Evolutionary conservation across 2,329 filamentous ascomycete genomes (phyloP).

Genomic region (Aureobasidium sp.): DNA sequence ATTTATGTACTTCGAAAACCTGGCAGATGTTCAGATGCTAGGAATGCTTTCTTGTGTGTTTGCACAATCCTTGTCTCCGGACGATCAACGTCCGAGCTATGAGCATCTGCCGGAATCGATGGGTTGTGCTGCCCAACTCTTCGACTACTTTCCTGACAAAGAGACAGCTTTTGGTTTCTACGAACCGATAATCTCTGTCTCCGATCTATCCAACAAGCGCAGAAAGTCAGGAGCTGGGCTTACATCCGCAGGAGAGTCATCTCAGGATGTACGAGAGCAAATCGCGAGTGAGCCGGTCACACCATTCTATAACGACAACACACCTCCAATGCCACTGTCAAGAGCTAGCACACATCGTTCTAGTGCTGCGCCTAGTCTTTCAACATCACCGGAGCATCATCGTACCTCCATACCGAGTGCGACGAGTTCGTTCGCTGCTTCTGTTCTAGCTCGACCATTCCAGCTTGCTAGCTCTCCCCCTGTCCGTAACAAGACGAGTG

Average conservation of each 20-base stretch:
- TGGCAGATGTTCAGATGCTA: constrained; percentile 56
- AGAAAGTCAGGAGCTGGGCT: constrained; percentile 34
- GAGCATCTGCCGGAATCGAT: constrained; percentile 6
- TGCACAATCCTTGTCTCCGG: constrained; percentile 19
- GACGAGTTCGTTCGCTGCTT: constrained; percentile 32
- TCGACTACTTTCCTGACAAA: constrained; percentile 1
- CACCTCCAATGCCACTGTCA: constrained; percentile 38
- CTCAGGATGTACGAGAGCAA: constrained; percentile 41
- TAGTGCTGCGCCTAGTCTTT: constrained; percentile 32
- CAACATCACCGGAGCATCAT: constrained; percentile 34
- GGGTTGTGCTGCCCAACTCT: constrained; percentile 1
- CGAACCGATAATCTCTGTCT: constrained; percentile 28
- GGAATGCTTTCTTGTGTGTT: constrained; percentile 57
- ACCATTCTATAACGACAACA: constrained; percentile 44
- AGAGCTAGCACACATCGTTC: constrained; percentile 32
- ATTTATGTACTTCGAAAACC: constrained; percentile 48
- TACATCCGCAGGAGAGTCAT: constrained; percentile 32
- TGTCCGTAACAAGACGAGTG: constrained; percentile 24
- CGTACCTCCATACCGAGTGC: constrained; percentile 27
- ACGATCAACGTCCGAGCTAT: background rate
- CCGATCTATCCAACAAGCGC: background rate
- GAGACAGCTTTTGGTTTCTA: constrained; percentile 34
- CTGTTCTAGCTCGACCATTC: constrained; percentile 33
- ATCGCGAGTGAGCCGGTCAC: constrained; percentile 38
- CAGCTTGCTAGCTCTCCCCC: constrained; percentile 30